These are phyloP conservation scores for Chenopodium quinoa DNA, from an alignment of 148 eudicot genomes.

Conservation along the genomic window DNA sequence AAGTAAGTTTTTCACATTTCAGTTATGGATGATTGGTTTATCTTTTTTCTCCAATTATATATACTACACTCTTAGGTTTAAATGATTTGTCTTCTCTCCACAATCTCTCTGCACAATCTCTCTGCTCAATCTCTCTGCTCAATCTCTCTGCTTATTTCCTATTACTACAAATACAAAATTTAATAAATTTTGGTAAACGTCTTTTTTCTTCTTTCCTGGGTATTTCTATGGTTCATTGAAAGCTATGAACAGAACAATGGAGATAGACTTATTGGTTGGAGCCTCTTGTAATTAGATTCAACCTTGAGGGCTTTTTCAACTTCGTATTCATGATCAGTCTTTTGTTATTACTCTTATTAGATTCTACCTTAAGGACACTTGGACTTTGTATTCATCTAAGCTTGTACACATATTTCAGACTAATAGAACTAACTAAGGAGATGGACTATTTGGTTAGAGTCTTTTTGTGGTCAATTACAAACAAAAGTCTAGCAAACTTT, in stretches of 20 bases:
- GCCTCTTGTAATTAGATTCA: no score
- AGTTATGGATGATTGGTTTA: not conserved
- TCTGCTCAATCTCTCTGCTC: not conserved
- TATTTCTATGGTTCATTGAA: not conserved
- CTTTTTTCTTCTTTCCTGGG: not conserved
- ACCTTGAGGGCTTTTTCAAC: no score
- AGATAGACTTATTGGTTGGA: not conserved
- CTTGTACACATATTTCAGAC: not conserved
- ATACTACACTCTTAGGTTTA: not conserved
- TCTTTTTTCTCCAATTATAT: not conserved
- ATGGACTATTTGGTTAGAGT: no score
- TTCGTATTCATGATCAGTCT: not conserved
- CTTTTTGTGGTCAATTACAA: not conserved
- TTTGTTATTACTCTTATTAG: not conserved
- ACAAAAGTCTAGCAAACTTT: not conserved
- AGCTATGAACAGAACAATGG: not conserved
- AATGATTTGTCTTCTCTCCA: not conserved
- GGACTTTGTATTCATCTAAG: not conserved
- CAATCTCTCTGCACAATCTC: not conserved
- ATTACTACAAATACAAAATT: not conserved
- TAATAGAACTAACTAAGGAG: no score
- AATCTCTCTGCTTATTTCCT: not conserved
- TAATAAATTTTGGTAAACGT: not conserved
- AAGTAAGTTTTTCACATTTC: slow-evolving; percentile 50
- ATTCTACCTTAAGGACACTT: not conserved